Percentiles rank a stretch among this genome's conserved stretches.
Conservation (phyloP, 352 stramenopile species). For the Pythium phragmitis region DNA sequence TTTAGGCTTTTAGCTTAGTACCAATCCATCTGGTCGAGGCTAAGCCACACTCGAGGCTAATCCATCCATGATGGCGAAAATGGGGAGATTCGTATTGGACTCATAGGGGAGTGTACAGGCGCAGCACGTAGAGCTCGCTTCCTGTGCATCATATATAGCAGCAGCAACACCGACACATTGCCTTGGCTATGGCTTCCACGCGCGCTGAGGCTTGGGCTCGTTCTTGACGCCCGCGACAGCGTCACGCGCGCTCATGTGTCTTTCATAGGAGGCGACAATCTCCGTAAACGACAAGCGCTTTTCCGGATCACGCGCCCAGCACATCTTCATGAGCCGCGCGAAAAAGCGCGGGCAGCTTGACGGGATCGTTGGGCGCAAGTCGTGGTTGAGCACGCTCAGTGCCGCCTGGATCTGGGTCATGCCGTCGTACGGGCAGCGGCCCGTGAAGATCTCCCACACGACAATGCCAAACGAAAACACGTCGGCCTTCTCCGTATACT, state of each 20-base stretch:
- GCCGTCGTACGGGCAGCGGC: constrained; percentile 87
- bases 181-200: neutral
- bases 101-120: too few species aligned
- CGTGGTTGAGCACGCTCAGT: constrained; percentile 77
- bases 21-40: too few species aligned
- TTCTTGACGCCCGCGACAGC: neutral
- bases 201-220: constrained; percentile 1
- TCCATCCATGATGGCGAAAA: neutral
- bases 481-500: constrained; percentile 93
- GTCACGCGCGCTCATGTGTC: neutral
- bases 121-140: too few species aligned
- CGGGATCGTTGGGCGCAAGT: constrained; percentile 68
- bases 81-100: neutral
- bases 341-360: constrained; percentile 66
- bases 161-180: neutral
- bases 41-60: too few species aligned
- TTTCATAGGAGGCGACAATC: constrained; percentile 53
- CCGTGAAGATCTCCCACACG: constrained; percentile 92
- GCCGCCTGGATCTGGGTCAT: constrained; percentile 89
- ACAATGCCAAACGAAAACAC: constrained; percentile 94
- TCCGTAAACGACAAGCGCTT: constrained; percentile 69
- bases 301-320: constrained; percentile 74
- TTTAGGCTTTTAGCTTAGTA: neutral
- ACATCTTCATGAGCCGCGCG: constrained; percentile 69
- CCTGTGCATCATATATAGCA: neutral